A percentile compares a stretch with the other conserved stretches of the same genome.
These are phyloP conservation scores for Cicer chorassanicum DNA, from an alignment of 306 rosid species.

Conservation along the genomic window DNA sequence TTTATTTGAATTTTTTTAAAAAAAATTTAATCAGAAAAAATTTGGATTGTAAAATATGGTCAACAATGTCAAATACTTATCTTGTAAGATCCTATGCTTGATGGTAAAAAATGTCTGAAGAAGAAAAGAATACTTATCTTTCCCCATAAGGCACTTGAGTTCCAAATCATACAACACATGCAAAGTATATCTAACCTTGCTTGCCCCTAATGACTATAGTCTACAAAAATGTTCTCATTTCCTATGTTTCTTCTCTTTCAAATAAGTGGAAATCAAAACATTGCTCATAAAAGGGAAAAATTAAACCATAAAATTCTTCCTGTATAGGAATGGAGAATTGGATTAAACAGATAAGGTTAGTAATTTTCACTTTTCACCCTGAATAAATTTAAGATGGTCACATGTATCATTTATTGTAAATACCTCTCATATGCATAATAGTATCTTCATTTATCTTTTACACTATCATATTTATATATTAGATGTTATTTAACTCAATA, in stretches of 20 bases:
- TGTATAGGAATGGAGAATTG: slow-evolving; percentile 53
- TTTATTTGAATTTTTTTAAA: neutral
- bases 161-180: slow-evolving; percentile 62
- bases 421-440: neutral
- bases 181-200: slow-evolving; percentile 69
- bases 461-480: no score
- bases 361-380: slow-evolving; percentile 3
- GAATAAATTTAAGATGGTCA: neutral
- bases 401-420: slow-evolving; percentile 24
- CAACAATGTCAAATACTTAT: slow-evolving; percentile 1
- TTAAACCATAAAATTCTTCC: slow-evolving; percentile 21
- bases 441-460: no score
- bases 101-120: slow-evolving; percentile 44
- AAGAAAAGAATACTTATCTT: slow-evolving; percentile 73
- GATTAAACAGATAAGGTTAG: slow-evolving; percentile 65
- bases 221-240: slow-evolving; percentile 16
- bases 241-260: slow-evolving; percentile 54
- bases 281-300: slow-evolving; percentile 40
- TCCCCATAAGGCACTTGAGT: slow-evolving; percentile 50
- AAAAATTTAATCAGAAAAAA: slow-evolving; percentile 11
- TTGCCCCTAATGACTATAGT: slow-evolving; percentile 38
- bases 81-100: slow-evolving; percentile 37
- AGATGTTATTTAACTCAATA: neutral
- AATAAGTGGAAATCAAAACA: slow-evolving; percentile 44
- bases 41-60: neutral